Conservation (phyloP, 2,329 filamentous ascomycete genomes). For the Sarocladium oryzae region DNA sequence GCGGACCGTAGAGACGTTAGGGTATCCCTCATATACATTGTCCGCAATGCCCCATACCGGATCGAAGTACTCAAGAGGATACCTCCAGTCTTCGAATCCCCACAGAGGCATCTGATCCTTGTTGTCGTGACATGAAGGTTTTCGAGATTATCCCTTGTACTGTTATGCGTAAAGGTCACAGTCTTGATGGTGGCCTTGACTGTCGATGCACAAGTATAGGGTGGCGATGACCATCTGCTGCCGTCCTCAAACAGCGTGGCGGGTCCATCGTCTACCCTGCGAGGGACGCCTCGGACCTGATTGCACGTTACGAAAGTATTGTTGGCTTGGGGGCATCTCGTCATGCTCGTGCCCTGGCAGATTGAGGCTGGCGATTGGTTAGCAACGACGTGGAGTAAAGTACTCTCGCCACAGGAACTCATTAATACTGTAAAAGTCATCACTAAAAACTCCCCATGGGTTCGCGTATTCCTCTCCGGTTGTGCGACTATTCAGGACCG, state of each 20-base stretch:
- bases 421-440: no score
- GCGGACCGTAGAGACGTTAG: no score
- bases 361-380: no score
- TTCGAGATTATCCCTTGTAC: constrained; percentile 25
- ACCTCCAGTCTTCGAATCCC: constrained; percentile 22
- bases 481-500: no score
- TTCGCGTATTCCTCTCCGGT: no score
- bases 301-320: constrained; percentile 32
- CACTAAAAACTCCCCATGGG: no score
- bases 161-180: constrained; percentile 35
- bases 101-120: constrained; percentile 26
- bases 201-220: constrained; percentile 37
- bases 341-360: no score
- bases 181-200: constrained; percentile 38
- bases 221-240: constrained; percentile 33
- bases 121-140: constrained; percentile 25
- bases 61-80: neutral
- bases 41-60: neutral
- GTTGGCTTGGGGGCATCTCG: constrained; percentile 26
- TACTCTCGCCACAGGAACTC: no score
- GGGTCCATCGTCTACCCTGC: constrained; percentile 25
- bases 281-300: constrained; percentile 26
- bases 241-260: constrained; percentile 31
- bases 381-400: no score
- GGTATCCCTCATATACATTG: no score